These are phyloP conservation scores for Berberis vulgaris DNA, from an alignment of 164 flowering plant species.

Conservation along the genomic window DNA sequence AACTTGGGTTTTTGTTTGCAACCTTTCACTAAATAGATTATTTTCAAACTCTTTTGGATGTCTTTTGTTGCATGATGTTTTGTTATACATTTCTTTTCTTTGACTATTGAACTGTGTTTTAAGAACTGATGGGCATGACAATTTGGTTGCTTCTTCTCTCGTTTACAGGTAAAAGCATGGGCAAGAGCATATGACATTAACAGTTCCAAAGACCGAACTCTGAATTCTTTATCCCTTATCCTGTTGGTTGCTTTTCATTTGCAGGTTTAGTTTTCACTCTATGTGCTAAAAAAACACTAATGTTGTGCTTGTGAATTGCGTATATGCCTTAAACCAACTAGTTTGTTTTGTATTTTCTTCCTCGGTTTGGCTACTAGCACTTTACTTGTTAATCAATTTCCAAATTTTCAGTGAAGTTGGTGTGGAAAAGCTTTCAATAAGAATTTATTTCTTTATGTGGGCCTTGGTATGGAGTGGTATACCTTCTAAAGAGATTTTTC, in stretches of 20 bases:
- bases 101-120: neutral
- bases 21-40: too few relatives aligned
- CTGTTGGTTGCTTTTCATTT: constrained; percentile 64
- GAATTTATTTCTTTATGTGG: too few relatives aligned
- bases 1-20: too few relatives aligned
- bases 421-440: too few relatives aligned
- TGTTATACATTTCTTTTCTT: neutral
- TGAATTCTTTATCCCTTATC: constrained; percentile 58
- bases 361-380: too few relatives aligned
- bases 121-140: neutral
- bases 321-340: neutral
- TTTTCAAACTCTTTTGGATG: neutral
- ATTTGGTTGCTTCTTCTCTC: neutral
- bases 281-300: too few relatives aligned
- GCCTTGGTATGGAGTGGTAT: too few relatives aligned
- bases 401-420: too few relatives aligned
- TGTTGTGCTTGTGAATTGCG: neutral
- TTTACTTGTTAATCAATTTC: too few relatives aligned
- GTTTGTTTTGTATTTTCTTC: neutral
- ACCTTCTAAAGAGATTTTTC: too few relatives aligned
- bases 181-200: constrained; percentile 57
- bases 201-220: constrained; percentile 52
- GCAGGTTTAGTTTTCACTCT: too few relatives aligned
- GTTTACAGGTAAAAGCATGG: constrained; percentile 63
- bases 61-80: neutral